Conservation (phyloP, 192 early-diverging fungal species). For the Paraglomus brasilianum region DNA sequence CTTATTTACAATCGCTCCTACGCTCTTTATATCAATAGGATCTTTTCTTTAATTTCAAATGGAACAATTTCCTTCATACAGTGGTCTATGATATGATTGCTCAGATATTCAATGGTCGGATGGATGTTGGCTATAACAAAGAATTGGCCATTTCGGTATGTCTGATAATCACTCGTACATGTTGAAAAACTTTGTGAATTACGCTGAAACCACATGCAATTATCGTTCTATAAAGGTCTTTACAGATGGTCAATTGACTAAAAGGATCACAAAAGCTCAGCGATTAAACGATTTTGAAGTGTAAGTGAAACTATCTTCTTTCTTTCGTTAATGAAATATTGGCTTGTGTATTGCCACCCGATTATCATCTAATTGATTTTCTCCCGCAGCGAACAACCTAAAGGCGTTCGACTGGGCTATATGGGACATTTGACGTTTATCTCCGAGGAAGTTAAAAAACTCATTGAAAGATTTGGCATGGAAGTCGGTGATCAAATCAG, state of each 20-base stretch:
- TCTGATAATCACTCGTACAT: not conserved
- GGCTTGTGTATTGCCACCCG: no score
- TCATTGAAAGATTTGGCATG: slow-evolving; percentile 66
- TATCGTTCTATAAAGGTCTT: slow-evolving; percentile 59
- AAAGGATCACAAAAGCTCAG: slow-evolving; percentile 83
- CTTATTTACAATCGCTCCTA: no score
- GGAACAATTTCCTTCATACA: slow-evolving; percentile 99
- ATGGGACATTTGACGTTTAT: slow-evolving; percentile 99
- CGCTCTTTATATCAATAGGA: slow-evolving; percentile 36
- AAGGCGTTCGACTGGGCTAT: slow-evolving; percentile 90
- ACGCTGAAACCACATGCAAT: not conserved
- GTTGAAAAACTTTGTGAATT: not conserved
- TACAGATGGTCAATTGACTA: slow-evolving; percentile 81
- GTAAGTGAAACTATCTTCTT: slow-evolving; percentile 41
- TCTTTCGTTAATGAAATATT: not conserved
- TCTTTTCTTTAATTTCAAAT: slow-evolving; percentile 91
- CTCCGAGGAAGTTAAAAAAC: slow-evolving; percentile 90
- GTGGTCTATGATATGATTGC: slow-evolving; percentile 99
- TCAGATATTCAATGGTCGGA: slow-evolving; percentile 93
- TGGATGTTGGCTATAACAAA: slow-evolving; percentile 51
- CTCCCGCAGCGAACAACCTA: slow-evolving; percentile 65
- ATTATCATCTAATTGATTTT: not conserved
- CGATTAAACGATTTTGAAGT: slow-evolving; percentile 77
- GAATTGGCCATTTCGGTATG: slow-evolving; percentile 28
- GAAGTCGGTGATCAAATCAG: slow-evolving; percentile 30